These are phyloP conservation scores for Debaryomyces castellii DNA, from an alignment of 805 yeast genomes.

Conservation along the genomic window DNA sequence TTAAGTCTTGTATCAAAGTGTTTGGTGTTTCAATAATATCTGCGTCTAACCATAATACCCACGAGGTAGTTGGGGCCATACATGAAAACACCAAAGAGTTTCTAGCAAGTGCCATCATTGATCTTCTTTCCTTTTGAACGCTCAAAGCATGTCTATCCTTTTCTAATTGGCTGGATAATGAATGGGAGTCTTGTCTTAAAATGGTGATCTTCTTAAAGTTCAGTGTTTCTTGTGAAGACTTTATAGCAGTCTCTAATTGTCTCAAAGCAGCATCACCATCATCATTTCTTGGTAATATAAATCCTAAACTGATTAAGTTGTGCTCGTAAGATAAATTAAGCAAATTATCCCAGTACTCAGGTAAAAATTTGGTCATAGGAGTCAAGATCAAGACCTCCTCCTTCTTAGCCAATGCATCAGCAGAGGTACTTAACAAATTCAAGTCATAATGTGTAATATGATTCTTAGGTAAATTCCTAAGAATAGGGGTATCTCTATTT, in stretches of 20 bases:
- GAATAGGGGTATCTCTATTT: constrained; percentile 52
- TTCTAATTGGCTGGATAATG: constrained; percentile 73
- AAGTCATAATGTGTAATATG: constrained; percentile 83
- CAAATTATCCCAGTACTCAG: constrained; percentile 86
- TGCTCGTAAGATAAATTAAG: constrained; percentile 78
- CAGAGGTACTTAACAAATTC: constrained; percentile 71
- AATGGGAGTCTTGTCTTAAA: constrained; percentile 84
- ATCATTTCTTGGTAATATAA: constrained; percentile 78
- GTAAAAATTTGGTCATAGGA: constrained; percentile 85
- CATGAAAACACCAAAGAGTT: constrained; percentile 89
- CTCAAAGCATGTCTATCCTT: constrained; percentile 85
- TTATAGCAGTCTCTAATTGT: constrained; percentile 72
- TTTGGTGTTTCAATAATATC: constrained; percentile 90
- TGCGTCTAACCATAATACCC: constrained; percentile 97
- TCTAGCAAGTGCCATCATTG: constrained; percentile 91
- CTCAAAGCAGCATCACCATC: constrained; percentile 82
- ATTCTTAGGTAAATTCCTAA: constrained; percentile 64
- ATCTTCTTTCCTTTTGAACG: constrained; percentile 86
- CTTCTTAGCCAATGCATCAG: constrained; percentile 68
- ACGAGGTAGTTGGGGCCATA: constrained; percentile 82
- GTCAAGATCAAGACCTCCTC: constrained; percentile 86
- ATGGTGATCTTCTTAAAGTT: constrained; percentile 84
- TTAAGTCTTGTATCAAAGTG: constrained; percentile 82
- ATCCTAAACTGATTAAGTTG: constrained; percentile 81
- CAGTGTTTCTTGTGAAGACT: constrained; percentile 61